phyloP scores from a whole-genome alignment of 345 rosid species.

The Camelina neglecta region DNA sequence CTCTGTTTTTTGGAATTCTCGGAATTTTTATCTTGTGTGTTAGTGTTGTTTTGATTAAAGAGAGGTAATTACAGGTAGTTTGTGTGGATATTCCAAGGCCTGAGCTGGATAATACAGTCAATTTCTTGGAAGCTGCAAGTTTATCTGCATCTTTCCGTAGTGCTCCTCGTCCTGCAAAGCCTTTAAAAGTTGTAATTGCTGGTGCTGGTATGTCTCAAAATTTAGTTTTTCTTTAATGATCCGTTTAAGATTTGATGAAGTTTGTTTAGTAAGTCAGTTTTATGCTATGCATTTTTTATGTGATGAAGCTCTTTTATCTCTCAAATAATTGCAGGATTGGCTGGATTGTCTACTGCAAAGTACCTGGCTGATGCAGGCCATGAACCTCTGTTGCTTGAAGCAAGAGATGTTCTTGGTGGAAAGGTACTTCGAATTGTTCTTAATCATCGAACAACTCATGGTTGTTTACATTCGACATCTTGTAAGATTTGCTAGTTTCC shows the following conservation, averaged over 20 bases:
- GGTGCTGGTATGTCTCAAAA: constrained; percentile 73
- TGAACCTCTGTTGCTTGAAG: constrained; percentile 77
- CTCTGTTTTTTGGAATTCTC: not conserved
- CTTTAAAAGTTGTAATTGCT: constrained; percentile 81
- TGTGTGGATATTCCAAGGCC: constrained; percentile 90
- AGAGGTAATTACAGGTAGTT: constrained; percentile 55
- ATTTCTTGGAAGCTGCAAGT: constrained; percentile 88
- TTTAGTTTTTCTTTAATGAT: not conserved
- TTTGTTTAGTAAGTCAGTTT: not conserved
- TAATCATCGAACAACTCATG: not conserved
- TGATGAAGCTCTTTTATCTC: constrained; percentile 12
- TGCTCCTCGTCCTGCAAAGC: constrained; percentile 69
- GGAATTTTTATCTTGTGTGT: not conserved
- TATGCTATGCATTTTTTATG: constrained; percentile 11
- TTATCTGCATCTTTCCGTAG: constrained; percentile 73
- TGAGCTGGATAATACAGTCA: constrained; percentile 72
- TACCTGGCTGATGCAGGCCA: constrained; percentile 98
- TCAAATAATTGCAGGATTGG: constrained; percentile 66
- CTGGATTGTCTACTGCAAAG: constrained; percentile 92
- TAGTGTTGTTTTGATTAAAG: constrained; percentile 12
- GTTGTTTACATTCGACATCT: not conserved
- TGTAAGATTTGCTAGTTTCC: not conserved
- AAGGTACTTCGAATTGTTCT: constrained; percentile 60
- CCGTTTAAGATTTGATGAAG: not conserved
- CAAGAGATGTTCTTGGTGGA: constrained; percentile 96